Percentiles rank a stretch among this genome's conserved stretches.
These are phyloP conservation scores for Colletotrichum camelliae DNA, from an alignment of 2,329 filamentous ascomycete species.

Conservation along the genomic window DNA sequence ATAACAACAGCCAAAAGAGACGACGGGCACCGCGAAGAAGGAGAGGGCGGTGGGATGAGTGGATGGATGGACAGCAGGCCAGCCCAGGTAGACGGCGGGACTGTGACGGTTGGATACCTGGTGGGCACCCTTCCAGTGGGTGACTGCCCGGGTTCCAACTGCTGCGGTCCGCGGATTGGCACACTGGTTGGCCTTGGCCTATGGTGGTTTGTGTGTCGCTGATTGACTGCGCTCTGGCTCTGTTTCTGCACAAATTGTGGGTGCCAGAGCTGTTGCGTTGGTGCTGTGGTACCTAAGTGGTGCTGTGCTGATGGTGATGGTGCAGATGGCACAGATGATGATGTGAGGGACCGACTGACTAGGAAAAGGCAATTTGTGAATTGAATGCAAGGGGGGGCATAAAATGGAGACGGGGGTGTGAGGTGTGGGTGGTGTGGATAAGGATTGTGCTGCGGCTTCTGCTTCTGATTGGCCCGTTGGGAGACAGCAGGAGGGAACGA, in stretches of 20 bases:
- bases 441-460: background rate
- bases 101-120: background rate
- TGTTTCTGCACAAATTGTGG: background rate
- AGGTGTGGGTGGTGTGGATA: conserved; percentile 8
- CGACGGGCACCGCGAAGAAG: background rate
- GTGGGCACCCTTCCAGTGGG: background rate
- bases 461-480: background rate
- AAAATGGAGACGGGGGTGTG: conserved; percentile 5
- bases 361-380: conserved; percentile 22
- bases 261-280: background rate
- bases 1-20: background rate
- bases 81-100: background rate
- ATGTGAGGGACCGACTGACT: conserved; percentile 19
- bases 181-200: background rate
- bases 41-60: background rate
- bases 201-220: background rate
- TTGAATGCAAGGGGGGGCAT: conserved; percentile 17
- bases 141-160: background rate
- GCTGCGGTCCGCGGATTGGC: background rate
- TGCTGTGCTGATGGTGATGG: background rate
- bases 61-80: background rate
- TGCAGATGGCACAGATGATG: background rate
- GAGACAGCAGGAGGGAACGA: background rate
- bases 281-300: background rate
- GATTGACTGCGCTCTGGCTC: background rate